phyloP scores from a whole-genome alignment of 805 yeast species.

The Candida fluviatilis region DNA sequence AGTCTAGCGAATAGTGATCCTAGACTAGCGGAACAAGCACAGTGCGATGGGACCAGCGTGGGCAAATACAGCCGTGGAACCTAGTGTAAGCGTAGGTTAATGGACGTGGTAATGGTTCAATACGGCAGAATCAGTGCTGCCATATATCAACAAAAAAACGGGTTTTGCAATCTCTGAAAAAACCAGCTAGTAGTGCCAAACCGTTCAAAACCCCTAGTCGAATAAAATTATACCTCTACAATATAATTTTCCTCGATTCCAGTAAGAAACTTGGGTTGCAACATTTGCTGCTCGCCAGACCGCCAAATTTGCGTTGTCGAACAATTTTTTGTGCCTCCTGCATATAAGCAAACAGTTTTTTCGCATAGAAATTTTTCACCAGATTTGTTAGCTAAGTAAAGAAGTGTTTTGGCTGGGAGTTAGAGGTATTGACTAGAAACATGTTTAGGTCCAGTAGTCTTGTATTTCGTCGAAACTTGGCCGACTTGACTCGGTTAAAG shows the following conservation, averaged over 20 bases:
- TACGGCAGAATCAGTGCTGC: too few species aligned
- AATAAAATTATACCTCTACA: background rate
- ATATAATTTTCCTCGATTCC: background rate
- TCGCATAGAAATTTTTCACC: background rate
- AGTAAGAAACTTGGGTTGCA: background rate
- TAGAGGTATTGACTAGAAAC: background rate
- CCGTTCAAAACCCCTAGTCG: background rate
- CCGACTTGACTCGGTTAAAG: slow-evolving; percentile 60
- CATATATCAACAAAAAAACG: background rate
- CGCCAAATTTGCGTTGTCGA: slow-evolving; percentile 1
- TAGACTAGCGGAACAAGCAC: too few species aligned
- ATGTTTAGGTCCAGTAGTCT: background rate
- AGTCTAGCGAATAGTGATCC: too few species aligned
- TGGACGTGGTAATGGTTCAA: too few species aligned
- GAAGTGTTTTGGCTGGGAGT: background rate
- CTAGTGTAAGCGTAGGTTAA: too few species aligned
- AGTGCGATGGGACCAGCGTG: too few species aligned
- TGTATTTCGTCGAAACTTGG: slow-evolving; percentile 6
- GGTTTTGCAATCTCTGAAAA: background rate
- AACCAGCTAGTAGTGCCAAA: background rate
- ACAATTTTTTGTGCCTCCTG: slow-evolving; percentile 2
- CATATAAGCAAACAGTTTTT: background rate
- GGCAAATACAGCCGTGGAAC: too few species aligned
- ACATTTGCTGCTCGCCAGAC: background rate
- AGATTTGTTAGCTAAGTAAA: background rate